phyloP scores from a whole-genome alignment of 352 stramenopile genomes.

The Phytophthora tentaculata region DNA sequence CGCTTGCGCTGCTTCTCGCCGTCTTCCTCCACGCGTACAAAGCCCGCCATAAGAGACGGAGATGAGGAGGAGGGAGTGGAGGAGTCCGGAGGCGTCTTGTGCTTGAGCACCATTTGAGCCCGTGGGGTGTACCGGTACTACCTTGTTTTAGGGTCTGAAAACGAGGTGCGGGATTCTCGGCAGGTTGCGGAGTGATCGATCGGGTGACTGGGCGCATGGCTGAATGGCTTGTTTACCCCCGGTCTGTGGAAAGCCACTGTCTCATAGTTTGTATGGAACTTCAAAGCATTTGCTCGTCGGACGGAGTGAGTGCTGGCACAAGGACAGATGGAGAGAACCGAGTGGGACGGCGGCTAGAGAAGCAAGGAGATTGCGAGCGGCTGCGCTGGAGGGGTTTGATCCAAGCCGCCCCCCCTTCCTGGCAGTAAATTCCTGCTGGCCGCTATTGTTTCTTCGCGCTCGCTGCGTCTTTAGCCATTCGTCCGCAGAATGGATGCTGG shows the following conservation, averaged over 20 bases:
- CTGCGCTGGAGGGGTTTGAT: slow-evolving; percentile 12
- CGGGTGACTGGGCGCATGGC: background rate
- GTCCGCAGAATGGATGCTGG: slow-evolving; percentile 2
- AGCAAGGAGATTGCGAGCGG: slow-evolving; percentile 8
- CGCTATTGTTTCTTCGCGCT: too few relatives aligned
- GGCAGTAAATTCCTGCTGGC: too few relatives aligned
- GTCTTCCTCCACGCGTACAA: slow-evolving; percentile 63
- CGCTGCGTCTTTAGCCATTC: slow-evolving; percentile 10
- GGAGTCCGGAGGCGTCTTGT: slow-evolving; percentile 11
- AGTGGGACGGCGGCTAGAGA: slow-evolving; percentile 5
- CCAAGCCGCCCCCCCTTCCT: background rate
- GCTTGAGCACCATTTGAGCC: slow-evolving; percentile 21
- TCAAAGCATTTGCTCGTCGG: slow-evolving; percentile 4
- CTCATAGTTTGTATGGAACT: slow-evolving; percentile 28
- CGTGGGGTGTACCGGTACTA: too few relatives aligned
- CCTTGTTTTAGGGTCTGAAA: too few relatives aligned
- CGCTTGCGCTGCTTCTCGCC: slow-evolving; percentile 42
- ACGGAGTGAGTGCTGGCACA: background rate
- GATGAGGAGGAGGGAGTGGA: slow-evolving; percentile 8
- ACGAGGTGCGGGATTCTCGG: slow-evolving; percentile 10
- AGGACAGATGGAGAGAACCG: slow-evolving; percentile 4
- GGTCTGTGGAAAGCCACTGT: slow-evolving; percentile 20
- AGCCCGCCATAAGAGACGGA: slow-evolving; percentile 45
- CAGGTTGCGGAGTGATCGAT: slow-evolving; percentile 24
- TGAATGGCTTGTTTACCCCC: slow-evolving; percentile 24